Conservation (phyloP, 116 monocot species). For the Cymodocea nodosa region DNA sequence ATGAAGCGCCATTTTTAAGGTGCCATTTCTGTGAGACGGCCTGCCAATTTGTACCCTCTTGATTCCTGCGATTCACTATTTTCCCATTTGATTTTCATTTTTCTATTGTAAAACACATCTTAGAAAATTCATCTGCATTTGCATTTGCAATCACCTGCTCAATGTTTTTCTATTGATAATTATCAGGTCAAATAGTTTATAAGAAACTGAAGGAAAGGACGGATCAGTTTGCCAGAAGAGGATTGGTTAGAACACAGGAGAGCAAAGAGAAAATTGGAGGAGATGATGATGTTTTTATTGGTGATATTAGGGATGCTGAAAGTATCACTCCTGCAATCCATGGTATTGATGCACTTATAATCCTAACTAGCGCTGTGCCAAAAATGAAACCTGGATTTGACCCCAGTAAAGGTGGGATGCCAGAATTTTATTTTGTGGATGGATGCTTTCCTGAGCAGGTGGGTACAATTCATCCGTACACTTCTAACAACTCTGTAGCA, state of each 20-base stretch:
- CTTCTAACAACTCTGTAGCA: not conserved
- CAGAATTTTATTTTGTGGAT: slow-evolving; percentile 96
- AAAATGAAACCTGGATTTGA: slow-evolving; percentile 99
- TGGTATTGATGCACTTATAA: slow-evolving; percentile 78
- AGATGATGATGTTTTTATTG: slow-evolving; percentile 75
- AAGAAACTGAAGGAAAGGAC: slow-evolving; percentile 75
- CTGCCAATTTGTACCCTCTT: no score
- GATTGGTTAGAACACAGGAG: slow-evolving; percentile 71
- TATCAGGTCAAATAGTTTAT: slow-evolving; percentile 85
- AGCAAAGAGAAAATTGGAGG: slow-evolving; percentile 94
- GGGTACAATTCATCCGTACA: slow-evolving; percentile 1
- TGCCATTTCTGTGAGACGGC: no score
- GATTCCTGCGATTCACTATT: no score
- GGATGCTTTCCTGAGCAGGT: slow-evolving; percentile 90
- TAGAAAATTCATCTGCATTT: no score
- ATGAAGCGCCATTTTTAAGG: no score
- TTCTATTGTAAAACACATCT: no score
- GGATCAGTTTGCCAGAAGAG: slow-evolving; percentile 52
- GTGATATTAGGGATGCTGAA: slow-evolving; percentile 68
- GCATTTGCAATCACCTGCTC: not conserved
- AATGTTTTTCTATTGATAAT: slow-evolving; percentile 2
- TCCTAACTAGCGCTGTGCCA: slow-evolving; percentile 93
- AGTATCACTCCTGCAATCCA: slow-evolving; percentile 54
- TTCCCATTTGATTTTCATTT: no score
- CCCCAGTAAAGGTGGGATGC: slow-evolving; percentile 82